These are phyloP conservation scores for Penicillium sp. DNA, from an alignment of 2,329 filamentous ascomycete species.

Conservation along the genomic window DNA sequence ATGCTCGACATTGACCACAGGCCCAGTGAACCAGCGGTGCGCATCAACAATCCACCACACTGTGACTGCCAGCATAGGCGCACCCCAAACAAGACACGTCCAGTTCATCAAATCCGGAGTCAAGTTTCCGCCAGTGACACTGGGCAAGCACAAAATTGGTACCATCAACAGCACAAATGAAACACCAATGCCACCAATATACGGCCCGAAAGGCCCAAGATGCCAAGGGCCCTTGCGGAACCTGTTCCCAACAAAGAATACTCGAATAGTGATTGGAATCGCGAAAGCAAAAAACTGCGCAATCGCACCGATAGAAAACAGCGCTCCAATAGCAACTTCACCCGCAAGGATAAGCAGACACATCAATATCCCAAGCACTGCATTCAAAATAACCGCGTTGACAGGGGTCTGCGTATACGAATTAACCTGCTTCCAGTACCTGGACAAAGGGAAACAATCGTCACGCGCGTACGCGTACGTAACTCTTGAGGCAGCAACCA, in stretches of 20 bases:
- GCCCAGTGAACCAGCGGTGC: constrained; percentile 69
- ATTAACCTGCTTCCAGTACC: constrained; percentile 63
- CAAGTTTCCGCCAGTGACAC: constrained; percentile 57
- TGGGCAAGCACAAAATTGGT: constrained; percentile 67
- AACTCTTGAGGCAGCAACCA: constrained; percentile 67
- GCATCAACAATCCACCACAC: constrained; percentile 67
- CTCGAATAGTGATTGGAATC: constrained; percentile 46
- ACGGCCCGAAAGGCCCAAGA: constrained; percentile 60
- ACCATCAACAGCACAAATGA: constrained; percentile 67
- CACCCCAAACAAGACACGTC: constrained; percentile 67
- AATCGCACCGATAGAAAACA: constrained; percentile 71
- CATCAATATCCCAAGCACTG: constrained; percentile 59
- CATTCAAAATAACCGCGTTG: constrained; percentile 70
- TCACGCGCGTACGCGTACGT: constrained; percentile 74
- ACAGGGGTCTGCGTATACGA: constrained; percentile 64
- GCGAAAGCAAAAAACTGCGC: constrained; percentile 61
- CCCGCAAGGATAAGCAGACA: constrained; percentile 68
- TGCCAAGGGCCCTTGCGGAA: constrained; percentile 71
- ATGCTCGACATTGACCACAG: constrained; percentile 67
- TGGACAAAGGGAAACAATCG: constrained; percentile 65
- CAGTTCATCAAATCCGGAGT: constrained; percentile 63
- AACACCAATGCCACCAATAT: constrained; percentile 59
- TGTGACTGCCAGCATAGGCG: constrained; percentile 59
- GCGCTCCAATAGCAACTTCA: constrained; percentile 62
- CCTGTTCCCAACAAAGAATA: constrained; percentile 57